These are phyloP conservation scores for Ichthyophthirius multifiliis DNA, from an alignment of 169 alveolate genomes.

Conservation along the genomic window DNA sequence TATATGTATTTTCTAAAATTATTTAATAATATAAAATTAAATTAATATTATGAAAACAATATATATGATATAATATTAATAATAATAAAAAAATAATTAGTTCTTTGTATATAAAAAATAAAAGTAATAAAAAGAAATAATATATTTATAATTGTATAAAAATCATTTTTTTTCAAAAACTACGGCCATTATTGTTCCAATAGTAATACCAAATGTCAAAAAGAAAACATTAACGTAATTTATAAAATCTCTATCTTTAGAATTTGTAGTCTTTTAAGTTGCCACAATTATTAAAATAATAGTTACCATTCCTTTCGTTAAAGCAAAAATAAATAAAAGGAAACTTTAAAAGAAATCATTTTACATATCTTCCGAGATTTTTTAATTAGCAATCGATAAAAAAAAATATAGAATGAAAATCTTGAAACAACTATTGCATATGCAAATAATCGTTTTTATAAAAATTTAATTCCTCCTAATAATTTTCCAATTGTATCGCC, in stretches of 20 bases:
- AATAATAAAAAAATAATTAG: too few relatives aligned
- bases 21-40: too few relatives aligned
- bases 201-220: constrained; percentile 21
- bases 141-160: too few relatives aligned
- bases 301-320: constrained; percentile 20
- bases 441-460: too few relatives aligned
- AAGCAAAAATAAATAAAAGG: constrained; percentile 1
- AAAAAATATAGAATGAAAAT: neutral
- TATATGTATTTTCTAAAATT: too few relatives aligned
- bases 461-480: too few relatives aligned
- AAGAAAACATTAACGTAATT: constrained; percentile 26
- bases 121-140: too few relatives aligned
- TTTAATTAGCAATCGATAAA: neutral
- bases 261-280: constrained; percentile 17
- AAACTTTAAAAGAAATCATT: neutral
- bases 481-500: too few relatives aligned
- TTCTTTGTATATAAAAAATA: too few relatives aligned
- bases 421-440: neutral
- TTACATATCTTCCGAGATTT: neutral
- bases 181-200: constrained; percentile 31
- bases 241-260: constrained; percentile 16
- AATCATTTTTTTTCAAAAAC: constrained; percentile 9
- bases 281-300: constrained; percentile 27
- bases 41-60: too few relatives aligned
- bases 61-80: too few relatives aligned